Conservation (phyloP, 192 early-diverging fungal genomes). For the Coemansia sp. region DNA sequence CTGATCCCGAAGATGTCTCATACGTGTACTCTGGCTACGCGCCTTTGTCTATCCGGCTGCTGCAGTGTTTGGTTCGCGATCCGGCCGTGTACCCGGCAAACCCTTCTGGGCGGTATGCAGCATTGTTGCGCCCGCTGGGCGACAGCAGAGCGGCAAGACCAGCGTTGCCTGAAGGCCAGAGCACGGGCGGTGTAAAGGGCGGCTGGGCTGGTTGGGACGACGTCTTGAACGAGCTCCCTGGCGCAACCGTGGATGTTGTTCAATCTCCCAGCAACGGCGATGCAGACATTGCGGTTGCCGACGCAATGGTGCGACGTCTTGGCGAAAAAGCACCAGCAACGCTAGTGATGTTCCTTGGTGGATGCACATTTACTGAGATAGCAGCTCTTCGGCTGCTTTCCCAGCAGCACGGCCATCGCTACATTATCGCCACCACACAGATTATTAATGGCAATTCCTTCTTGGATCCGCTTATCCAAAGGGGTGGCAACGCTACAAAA, state of each 20-base stretch:
- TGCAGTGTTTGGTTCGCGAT: conserved; percentile 70
- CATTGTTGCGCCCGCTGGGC: conserved; percentile 45
- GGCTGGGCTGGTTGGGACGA: conserved; percentile 93
- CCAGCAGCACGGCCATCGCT: conserved; percentile 75
- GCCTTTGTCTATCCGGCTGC: conserved; percentile 80
- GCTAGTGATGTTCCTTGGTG: conserved; percentile 90
- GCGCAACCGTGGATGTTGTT: conserved; percentile 72
- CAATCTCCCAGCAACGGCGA: conserved; percentile 59
- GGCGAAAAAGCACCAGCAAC: conserved; percentile 63
- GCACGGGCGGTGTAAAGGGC: conserved; percentile 42
- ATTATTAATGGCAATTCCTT: conserved; percentile 83
- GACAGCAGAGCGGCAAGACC: conserved; percentile 13
- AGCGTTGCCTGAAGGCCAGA: conserved; percentile 13
- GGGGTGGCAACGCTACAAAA: background rate
- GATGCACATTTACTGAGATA: conserved; percentile 91
- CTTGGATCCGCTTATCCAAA: conserved; percentile 55
- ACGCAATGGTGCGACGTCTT: conserved; percentile 36
- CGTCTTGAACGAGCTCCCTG: conserved; percentile 70
- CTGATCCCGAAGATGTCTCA: conserved; percentile 77
- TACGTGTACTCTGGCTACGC: conserved; percentile 97
- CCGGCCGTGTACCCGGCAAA: conserved; percentile 27
- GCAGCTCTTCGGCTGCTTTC: conserved; percentile 86
- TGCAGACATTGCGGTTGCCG: conserved; percentile 26
- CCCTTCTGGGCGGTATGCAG: conserved; percentile 32
- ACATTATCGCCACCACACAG: conserved; percentile 82